Conservation (phyloP, 768 basidiomycete species). For the Hygrophoropsis aurantiaca region DNA sequence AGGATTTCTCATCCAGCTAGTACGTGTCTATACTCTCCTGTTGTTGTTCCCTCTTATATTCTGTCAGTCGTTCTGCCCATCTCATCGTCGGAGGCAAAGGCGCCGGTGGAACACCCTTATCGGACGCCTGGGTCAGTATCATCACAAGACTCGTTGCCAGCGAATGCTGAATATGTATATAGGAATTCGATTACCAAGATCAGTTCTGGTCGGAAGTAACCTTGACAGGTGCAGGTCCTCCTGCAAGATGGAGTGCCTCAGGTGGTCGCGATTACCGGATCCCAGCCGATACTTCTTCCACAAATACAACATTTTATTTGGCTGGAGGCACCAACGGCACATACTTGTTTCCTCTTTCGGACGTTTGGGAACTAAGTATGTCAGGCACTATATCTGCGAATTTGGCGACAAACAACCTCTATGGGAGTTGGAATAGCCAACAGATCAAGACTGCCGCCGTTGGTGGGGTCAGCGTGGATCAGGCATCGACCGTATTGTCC, state of each 20-base stretch:
- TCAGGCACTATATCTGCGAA: constrained; percentile 76
- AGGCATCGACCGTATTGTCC: constrained; percentile 59
- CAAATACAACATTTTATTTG: constrained; percentile 74
- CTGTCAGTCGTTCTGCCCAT: constrained; percentile 66
- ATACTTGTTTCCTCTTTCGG: constrained; percentile 48
- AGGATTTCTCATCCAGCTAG: constrained; percentile 83
- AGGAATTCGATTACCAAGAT: constrained; percentile 78
- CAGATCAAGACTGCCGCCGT: constrained; percentile 39
- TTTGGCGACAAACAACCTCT: constrained; percentile 41
- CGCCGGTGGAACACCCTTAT: constrained; percentile 48
- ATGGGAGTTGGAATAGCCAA: constrained; percentile 61
- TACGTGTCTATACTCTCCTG: constrained; percentile 35
- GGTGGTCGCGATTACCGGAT: constrained; percentile 73
- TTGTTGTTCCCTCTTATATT: constrained; percentile 15
- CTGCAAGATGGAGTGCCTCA: constrained; percentile 66
- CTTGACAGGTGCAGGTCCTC: constrained; percentile 52
- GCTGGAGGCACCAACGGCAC: constrained; percentile 65
- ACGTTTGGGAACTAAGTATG: constrained; percentile 70
- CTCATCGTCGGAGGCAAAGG: constrained; percentile 73
- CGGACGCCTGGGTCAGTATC: constrained; percentile 71
- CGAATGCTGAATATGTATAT: constrained; percentile 11
- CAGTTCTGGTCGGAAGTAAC: constrained; percentile 73
- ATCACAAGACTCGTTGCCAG: background rate
- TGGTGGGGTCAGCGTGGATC: constrained; percentile 34
- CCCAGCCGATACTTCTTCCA: constrained; percentile 17